A percentile compares a stretch with the other conserved stretches of the same genome.
Conservation (phyloP, 2,329 filamentous ascomycete genomes). For the Dactylellina parvicollis region DNA sequence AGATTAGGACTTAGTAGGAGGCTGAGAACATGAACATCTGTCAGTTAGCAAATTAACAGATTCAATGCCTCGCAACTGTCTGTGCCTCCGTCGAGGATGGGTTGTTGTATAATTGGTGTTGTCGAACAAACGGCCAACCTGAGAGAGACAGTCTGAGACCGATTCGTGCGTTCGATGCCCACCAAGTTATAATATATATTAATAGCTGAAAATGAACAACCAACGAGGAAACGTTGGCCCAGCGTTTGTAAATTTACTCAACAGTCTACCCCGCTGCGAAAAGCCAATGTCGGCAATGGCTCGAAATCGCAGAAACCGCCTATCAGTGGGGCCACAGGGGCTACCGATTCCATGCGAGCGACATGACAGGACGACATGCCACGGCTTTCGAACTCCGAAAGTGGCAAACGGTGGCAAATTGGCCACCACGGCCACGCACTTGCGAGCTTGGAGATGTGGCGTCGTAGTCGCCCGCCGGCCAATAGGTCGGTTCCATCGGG, state of each 20-base stretch:
- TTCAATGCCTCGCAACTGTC: not conserved
- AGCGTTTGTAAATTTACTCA: not conserved
- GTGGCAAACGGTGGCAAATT: slow-evolving; percentile 13
- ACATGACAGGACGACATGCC: too few species aligned
- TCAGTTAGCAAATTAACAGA: not conserved
- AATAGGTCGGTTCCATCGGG: too few species aligned
- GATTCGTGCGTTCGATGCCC: too few species aligned
- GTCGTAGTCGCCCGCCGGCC: too few species aligned
- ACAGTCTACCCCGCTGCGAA: not conserved
- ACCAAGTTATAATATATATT: not conserved
- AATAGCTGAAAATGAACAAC: not conserved
- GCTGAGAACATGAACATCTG: not conserved
- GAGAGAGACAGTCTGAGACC: not conserved
- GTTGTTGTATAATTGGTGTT: not conserved
- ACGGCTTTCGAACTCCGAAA: too few species aligned
- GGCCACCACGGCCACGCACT: slow-evolving; percentile 26
- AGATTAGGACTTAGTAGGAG: not conserved
- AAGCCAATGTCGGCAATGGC: not conserved
- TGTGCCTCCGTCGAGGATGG: not conserved
- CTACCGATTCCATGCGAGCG: too few species aligned
- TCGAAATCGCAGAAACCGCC: not conserved
- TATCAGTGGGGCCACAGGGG: slow-evolving; percentile 17
- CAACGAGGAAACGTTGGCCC: not conserved
- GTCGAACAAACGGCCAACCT: not conserved
- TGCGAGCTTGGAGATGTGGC: not conserved